Percentiles rank a stretch among this genome's conserved stretches.
Conservation (phyloP, 768 basidiomycete species). For the Dendrothele bispora region DNA sequence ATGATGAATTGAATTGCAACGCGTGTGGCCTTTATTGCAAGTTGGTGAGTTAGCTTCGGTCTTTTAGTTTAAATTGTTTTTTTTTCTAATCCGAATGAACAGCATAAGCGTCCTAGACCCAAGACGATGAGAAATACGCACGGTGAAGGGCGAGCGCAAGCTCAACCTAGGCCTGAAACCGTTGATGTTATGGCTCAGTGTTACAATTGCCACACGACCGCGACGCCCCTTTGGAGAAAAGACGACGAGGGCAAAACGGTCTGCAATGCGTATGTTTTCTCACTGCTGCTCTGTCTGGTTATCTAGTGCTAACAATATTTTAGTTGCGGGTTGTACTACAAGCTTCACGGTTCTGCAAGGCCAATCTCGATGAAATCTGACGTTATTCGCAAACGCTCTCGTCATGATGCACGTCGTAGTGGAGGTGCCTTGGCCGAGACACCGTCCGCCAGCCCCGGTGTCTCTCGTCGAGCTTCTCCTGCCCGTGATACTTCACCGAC, state of each 20-base stretch:
- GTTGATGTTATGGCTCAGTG: slow-evolving; percentile 82
- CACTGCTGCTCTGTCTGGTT: slow-evolving; percentile 9
- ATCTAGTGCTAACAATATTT: slow-evolving; percentile 2
- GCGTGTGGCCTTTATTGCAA: slow-evolving; percentile 89
- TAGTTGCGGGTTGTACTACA: slow-evolving; percentile 84
- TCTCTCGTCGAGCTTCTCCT: slow-evolving; percentile 73
- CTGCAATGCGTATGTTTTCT: slow-evolving; percentile 75
- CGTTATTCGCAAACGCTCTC: slow-evolving; percentile 82
- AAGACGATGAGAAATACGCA: slow-evolving; percentile 83
- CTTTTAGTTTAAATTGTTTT: slow-evolving; percentile 1
- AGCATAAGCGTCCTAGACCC: slow-evolving; percentile 88
- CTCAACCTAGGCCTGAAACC: slow-evolving; percentile 64
- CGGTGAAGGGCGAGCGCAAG: slow-evolving; percentile 68
- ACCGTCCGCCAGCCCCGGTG: slow-evolving; percentile 73
- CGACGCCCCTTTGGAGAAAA: slow-evolving; percentile 87
- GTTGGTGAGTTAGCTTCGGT: slow-evolving; percentile 47
- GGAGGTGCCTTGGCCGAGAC: slow-evolving; percentile 54
- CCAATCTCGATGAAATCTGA: slow-evolving; percentile 93
- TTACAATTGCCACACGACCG: slow-evolving; percentile 88
- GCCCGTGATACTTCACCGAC: slow-evolving; percentile 50
- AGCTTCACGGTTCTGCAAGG: slow-evolving; percentile 80
- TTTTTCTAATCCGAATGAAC: neutral
- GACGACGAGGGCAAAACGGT: slow-evolving; percentile 91
- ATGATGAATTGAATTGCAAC: slow-evolving; percentile 89
- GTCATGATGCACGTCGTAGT: slow-evolving; percentile 72